Conservation (phyloP, 2,329 filamentous ascomycete species). For the Colletotrichum tropicale region DNA sequence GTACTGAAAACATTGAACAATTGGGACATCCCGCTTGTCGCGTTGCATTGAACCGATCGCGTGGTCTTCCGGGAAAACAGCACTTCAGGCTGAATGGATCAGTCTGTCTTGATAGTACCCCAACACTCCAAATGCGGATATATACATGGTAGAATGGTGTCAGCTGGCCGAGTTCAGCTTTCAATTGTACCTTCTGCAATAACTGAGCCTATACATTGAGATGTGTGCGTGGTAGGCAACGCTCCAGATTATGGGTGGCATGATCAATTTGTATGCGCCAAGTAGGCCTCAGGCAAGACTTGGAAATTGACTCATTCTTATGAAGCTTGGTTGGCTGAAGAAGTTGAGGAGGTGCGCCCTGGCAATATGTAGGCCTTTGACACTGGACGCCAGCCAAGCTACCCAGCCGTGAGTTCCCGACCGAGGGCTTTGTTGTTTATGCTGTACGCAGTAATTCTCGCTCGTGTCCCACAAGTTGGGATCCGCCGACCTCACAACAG, state of each 20-base stretch:
- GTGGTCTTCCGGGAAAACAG: neutral
- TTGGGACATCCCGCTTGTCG: neutral
- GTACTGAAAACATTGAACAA: neutral
- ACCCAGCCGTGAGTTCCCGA: neutral
- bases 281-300: neutral
- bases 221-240: neutral
- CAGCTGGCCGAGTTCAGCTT: neutral
- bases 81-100: neutral
- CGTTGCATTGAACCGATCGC: neutral
- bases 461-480: too few species aligned
- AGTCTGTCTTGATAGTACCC: neutral
- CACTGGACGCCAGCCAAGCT: neutral
- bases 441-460: too few species aligned
- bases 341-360: neutral
- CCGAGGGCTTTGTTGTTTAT: too few species aligned
- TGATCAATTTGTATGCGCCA: neutral
- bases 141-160: neutral
- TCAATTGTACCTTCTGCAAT: neutral
- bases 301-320: neutral
- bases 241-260: neutral
- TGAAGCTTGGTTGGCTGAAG: neutral
- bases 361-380: neutral
- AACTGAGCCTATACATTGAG: neutral
- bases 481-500: too few species aligned
- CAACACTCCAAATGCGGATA: neutral